Conservation (phyloP, 2,329 filamentous ascomycete species). For the Neospermospora avenae region DNA sequence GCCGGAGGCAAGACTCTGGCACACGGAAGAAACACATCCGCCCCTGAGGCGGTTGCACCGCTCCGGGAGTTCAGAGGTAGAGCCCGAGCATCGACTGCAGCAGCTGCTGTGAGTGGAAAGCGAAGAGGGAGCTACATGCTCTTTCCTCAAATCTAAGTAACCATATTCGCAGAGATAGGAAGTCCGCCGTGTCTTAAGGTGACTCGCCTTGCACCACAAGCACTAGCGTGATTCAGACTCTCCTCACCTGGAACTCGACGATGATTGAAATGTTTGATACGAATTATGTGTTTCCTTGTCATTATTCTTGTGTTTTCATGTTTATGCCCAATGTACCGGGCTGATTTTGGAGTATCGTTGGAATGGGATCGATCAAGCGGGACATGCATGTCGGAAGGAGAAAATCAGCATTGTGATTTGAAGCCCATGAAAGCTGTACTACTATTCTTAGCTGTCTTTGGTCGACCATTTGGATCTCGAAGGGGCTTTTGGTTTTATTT, state of each 20-base stretch:
- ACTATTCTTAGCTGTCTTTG: slow-evolving; percentile 4
- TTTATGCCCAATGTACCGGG: not conserved
- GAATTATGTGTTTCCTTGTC: slow-evolving; percentile 22
- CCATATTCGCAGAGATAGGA: not conserved
- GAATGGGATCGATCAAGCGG: slow-evolving; percentile 10
- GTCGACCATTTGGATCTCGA: not conserved
- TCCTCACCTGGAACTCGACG: not conserved
- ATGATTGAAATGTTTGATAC: slow-evolving; percentile 14
- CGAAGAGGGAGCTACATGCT: slow-evolving; percentile 32
- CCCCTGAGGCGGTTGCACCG: slow-evolving; percentile 23
- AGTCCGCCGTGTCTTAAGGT: not conserved
- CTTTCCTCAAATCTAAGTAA: slow-evolving; percentile 26
- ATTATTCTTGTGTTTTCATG: not conserved
- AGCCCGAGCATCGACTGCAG: slow-evolving; percentile 26
- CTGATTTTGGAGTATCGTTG: slow-evolving; percentile 2
- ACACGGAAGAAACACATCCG: slow-evolving; percentile 33
- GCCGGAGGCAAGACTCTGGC: slow-evolving; percentile 4
- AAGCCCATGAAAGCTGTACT: not conserved
- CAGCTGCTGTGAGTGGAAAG: slow-evolving; percentile 18
- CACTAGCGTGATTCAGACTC: not conserved
- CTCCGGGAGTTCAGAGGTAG: slow-evolving; percentile 23
- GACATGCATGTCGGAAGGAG: slow-evolving; percentile 3
- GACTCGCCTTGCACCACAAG: not conserved
- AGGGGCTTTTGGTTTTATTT: not conserved
- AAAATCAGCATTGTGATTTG: slow-evolving; percentile 5